Base-by-base conservation (phyloP, 140 eudicot species). In the Bidens hawaiensis region DNA sequence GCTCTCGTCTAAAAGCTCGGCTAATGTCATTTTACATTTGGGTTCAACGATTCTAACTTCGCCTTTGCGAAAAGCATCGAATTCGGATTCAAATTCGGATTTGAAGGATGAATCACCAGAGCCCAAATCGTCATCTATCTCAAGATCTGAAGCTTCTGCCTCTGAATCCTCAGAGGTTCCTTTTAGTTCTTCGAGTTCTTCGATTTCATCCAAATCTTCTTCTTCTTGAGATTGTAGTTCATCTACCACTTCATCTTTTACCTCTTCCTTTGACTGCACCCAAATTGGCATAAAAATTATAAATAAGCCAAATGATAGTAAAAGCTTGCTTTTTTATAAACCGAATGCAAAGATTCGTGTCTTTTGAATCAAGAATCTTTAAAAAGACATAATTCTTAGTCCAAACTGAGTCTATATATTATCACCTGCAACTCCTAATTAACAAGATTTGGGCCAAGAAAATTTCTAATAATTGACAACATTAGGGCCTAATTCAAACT, bases 1-100 rank as follows among this genome's bases (percentile, higher is more conserved):
- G 53, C 96, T 83, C 64, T 93, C 99, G 53, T 93, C 99, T 58
- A 93, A 58, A 54, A 93, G 89, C 76, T 93, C 99, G 22, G 95
- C 99, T 59, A 93, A 73, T 27, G 89, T 82, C 96, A 93, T 88
- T 69, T 48, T 85, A 66, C 85, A 93, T 75, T 80, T 81, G 25
- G 99, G 99, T 14, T 93, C 99, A 10, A 83, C 82, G 2, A 93
- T 83, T 31, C 99, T 79, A 73, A 75, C 71, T 72, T 85, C 83
- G 33, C 78, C 73, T 65, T 76, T 85, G 36, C 83, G 89, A 38
- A 78, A 76, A 62, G 72, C 76, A 70, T 82, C 96, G 17, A 93
- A 81, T 75, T 93, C 87, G 11, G 75, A 38, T 50, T 84, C 90
- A 19, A 86, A 83, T 15, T 86, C 63, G 17, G 82, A 65, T 60